Base-by-base conservation (phyloP, 768 basidiomycete genomes). In the Psilocybe azurescens region DNA sequence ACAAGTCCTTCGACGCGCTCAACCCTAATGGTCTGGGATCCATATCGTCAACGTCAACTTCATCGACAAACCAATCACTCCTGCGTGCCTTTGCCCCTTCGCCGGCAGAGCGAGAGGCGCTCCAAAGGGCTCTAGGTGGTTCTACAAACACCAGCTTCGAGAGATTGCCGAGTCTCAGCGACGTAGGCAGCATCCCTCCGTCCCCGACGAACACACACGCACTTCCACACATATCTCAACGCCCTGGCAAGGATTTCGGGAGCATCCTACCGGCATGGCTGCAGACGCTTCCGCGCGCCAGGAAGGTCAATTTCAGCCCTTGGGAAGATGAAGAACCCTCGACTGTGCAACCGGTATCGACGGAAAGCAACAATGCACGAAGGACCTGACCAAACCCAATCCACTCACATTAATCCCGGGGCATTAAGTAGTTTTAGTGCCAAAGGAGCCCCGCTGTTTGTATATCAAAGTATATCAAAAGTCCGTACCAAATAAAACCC, bases 81-180 rank as follows among this genome's bases (percentile, higher is more conserved):
- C 79, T 92, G 60, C 91, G 90, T 69, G 93, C 93, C 16, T 95
- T 95, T 73, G 93, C 91, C 38, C 93, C 93, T 33, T 94, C 93
- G 64, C 90, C 89, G 57, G 92, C 89, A 64, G 93, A 95, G 81
- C 90, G 93, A 47, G 90, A 93, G 75, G 93, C 84, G 54, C 82
- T 95, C 33, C 88, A 91, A 67, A 89, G 92, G 56, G 90, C 85
- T n/a, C 75, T 94, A 13, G 88, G 89, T 51, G 85, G 88, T 14
- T 89, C 89, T 61, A 82, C 87, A 51, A 92, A 91, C 74, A 80
- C 86, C 56, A 92, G 90, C 70, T 81, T 91, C 30, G 91, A 93
- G 74, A 85, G 88, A 38, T 80, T 93, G 59, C 90, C 91, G 24
- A 91, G 89, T 74, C 78, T 93, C 61, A 89, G 89, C 67, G 89